phyloP scores from a whole-genome alignment of 1,284 basidiomycete species.

The Rhodotorula glutinis region DNA sequence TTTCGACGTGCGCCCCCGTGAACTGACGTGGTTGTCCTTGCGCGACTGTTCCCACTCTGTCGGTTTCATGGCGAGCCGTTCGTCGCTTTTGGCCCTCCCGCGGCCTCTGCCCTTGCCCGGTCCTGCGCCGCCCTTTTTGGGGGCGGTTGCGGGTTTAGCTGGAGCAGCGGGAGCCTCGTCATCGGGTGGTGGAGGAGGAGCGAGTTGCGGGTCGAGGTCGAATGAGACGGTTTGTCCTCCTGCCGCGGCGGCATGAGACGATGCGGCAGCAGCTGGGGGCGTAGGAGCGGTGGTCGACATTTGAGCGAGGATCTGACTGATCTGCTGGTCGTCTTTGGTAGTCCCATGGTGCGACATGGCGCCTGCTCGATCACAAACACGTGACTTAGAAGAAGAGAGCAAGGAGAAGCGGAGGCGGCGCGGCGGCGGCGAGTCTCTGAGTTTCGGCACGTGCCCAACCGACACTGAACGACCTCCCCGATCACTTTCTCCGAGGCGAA shows the following conservation, averaged over 20 bases:
- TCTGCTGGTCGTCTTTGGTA: constrained; percentile 10
- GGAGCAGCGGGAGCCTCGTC: not conserved
- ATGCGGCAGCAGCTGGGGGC: not conserved
- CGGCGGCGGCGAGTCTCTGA: too few species aligned
- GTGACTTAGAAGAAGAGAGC: not conserved
- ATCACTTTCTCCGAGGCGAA: too few species aligned
- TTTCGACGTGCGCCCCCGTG: too few species aligned
- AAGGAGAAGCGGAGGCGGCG: too few species aligned
- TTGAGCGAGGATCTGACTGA: constrained; percentile 8
- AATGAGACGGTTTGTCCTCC: too few species aligned
- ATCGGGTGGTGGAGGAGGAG: not conserved
- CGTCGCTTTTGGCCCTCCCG: constrained; percentile 10
- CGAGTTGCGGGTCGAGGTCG: not conserved
- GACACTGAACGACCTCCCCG: too few species aligned
- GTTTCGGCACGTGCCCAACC: too few species aligned
- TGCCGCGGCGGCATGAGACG: not conserved
- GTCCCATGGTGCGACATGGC: not conserved
- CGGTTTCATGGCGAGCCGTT: constrained; percentile 7
- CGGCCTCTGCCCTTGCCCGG: not conserved
- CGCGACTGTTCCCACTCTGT: constrained; percentile 7
- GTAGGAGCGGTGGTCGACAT: not conserved
- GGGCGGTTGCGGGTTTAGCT: not conserved
- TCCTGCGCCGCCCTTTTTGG: not conserved
- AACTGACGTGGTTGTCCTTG: constrained; percentile 12
- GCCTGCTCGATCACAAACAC: not conserved